Base-by-base conservation (phyloP, 1,284 basidiomycete species). In the Malassezia sympodialis region DNA sequence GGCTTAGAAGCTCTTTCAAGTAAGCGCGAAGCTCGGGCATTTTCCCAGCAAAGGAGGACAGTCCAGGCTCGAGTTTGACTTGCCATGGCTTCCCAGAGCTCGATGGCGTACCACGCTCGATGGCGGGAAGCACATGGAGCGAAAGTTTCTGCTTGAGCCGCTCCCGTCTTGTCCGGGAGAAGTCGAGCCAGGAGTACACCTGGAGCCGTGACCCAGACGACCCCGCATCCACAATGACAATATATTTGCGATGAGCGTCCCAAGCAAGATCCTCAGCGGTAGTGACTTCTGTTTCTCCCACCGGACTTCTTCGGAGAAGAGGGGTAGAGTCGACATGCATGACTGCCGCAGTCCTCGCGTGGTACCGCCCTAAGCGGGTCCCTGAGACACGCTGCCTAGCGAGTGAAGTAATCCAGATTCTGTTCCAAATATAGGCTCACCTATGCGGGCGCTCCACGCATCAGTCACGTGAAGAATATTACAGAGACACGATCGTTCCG, bases 201-300 rank as follows among this genome's bases (percentile, higher is more conserved):
- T 94, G 91, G 44, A 96, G 80, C 46, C 94, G 81, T 6, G 91
- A 96, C 32, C 93, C 93, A 11, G 90, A 96, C 70, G 90, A 94
- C 61, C 93, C 93, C 67, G 93, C 93, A 79, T 99, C 93, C 74
- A 99, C 87, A 55, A 98, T 89, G 59, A 98, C 84, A 47, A 90
- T 91, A 77, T 93, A 98, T 40, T 73, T 59, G 27, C 72, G 58
- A 8, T 51, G 40, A 15, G 30, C 31, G 10, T 15, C 42, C 50
- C 50, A 52, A 8, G 15, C 23, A 15, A 19, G 8, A n/a, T 11
- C 24, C 14, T n/a, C 24, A 17, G 24, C 14, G 24, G 24, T 24
- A 28, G 8, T 43, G 10, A 8, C 3, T 11, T 4, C 37, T 11
- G 37, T 7, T 15, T 17, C 3, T 21, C 5, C 15, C 7, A 39